Percentiles rank a stretch among this genome's conserved stretches.
Conservation (phyloP, 768 basidiomycete species). For the Boletales sp. region DNA sequence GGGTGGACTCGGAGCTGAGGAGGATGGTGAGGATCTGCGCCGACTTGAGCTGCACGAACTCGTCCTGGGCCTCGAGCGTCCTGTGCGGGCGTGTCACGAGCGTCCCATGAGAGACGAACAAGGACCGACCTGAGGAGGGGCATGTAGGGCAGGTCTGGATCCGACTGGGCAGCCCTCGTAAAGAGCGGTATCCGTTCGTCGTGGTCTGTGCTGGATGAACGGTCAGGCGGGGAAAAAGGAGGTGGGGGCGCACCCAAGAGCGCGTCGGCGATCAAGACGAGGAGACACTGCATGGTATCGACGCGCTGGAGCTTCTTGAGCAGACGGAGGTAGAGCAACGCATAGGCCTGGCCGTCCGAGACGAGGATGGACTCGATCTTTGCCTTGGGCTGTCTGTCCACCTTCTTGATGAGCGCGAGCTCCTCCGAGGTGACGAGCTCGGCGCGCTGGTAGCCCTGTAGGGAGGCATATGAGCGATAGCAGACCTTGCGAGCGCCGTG, state of each 20-base stretch:
- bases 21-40: constrained; percentile 86
- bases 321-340: constrained; percentile 83
- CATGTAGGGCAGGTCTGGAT: constrained; percentile 75
- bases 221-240: no score
- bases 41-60: constrained; percentile 91
- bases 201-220: constrained; percentile 51
- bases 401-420: constrained; percentile 81
- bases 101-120: background rate
- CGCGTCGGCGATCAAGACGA: constrained; percentile 87
- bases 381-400: constrained; percentile 74
- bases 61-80: constrained; percentile 81
- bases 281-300: constrained; percentile 84
- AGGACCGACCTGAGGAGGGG: constrained; percentile 65
- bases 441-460: constrained; percentile 91
- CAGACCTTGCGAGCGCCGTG: no score
- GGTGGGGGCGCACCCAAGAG: constrained; percentile 55
- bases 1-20: constrained; percentile 55
- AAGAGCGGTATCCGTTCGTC: constrained; percentile 85
- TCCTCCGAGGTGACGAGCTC: constrained; percentile 87
- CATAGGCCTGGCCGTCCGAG: constrained; percentile 81
- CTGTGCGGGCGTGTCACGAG: constrained; percentile 37
- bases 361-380: constrained; percentile 75
- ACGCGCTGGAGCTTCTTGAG: constrained; percentile 82
- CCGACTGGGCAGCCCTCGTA: constrained; percentile 53
- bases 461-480: constrained; percentile 9